Evolutionary conservation across 768 basidiomycete species (phyloP).

Genomic region (Leucosporidium yakuticum): DNA sequence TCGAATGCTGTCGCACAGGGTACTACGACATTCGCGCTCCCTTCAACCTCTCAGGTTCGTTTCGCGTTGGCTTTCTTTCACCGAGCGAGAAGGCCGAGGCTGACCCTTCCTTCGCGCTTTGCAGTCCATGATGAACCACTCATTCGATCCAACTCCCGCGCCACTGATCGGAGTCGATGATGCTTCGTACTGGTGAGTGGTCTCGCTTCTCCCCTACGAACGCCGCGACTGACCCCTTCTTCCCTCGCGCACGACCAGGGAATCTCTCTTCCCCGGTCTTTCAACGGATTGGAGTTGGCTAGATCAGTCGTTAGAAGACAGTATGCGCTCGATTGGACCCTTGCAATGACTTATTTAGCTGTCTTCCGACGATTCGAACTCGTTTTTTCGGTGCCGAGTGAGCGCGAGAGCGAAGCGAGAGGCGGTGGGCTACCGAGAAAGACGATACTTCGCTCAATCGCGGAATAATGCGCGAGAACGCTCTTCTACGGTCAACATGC

Average conservation of each 20-base stretch:
- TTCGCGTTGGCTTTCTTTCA: too few species aligned
- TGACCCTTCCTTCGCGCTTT: not conserved
- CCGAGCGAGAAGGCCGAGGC: not conserved
- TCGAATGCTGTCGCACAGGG: not conserved
- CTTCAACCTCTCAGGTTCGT: not conserved
- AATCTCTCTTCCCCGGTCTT: constrained; percentile 21
- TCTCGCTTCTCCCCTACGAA: too few species aligned
- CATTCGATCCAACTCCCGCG: not conserved
- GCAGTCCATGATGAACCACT: not conserved
- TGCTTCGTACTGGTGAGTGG: constrained; percentile 11
- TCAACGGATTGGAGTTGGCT: constrained; percentile 22
- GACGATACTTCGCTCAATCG: too few species aligned
- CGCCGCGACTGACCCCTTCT: too few species aligned
- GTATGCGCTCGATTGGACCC: too few species aligned
- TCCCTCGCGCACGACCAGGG: not conserved
- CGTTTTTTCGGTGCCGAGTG: too few species aligned
- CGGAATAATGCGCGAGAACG: too few species aligned
- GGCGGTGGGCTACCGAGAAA: too few species aligned
- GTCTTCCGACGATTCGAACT: too few species aligned
- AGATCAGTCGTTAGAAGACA: not conserved
- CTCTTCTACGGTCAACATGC: too few species aligned
- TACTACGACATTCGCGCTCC: not conserved
- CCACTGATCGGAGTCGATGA: not conserved
- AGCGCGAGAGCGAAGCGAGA: too few species aligned
- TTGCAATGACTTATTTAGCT: too few species aligned